Evolutionary conservation across 2,329 filamentous ascomycete species (phyloP), one percentile per base, ranked within the genome.

Genomic region (Fusarium nelsonii): DNA sequence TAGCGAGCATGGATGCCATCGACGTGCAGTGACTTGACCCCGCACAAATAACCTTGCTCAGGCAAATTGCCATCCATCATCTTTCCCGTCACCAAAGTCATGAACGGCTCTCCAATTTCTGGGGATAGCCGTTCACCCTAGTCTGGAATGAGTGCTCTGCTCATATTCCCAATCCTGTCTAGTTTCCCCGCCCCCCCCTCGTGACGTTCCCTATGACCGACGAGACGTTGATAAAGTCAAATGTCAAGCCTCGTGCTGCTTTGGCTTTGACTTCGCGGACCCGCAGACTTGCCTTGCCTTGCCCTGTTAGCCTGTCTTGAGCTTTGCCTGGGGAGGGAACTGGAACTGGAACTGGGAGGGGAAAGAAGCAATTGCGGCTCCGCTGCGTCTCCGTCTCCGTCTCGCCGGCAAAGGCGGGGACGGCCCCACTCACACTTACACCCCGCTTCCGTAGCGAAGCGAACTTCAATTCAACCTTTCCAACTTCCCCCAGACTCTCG

Each of bases 381-480:
- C 73, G 73, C 73, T 72, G 72, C 73, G 69, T 66, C 67, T 74
- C 71, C 68, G 65, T 68, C 68, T 62, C 59, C 72, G 63, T 69
- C 71, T 60, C 58, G 69, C 70, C 69, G 72, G 69, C 49, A 53
- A 70, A 41, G 54, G 68, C 58, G 70, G 69, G 51, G 71, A 52
- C 54, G 59, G 53, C 68, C 52, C 70, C 65, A 69, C 58, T 39
- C 58, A 46, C 50, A 26, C 45, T 52, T 40, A 26, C 45, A 59
- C 59, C 46, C 59, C 53, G 60, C 51, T 46, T 61, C 59, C 59
- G 34, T 36, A 49, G 32, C 12, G 33, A 26, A 49, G 32, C 12
- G 30, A 20, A 50, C 33, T 50, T 50, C 2, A 15, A 11, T 50
- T 40, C 2, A 15, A 11, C 48, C n/a, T 49, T 16, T 51, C 23